Percentiles rank a stretch among this genome's conserved stretches.
These are phyloP conservation scores for Castanea crenata DNA, from an alignment of 306 rosid genomes.

Conservation along the genomic window DNA sequence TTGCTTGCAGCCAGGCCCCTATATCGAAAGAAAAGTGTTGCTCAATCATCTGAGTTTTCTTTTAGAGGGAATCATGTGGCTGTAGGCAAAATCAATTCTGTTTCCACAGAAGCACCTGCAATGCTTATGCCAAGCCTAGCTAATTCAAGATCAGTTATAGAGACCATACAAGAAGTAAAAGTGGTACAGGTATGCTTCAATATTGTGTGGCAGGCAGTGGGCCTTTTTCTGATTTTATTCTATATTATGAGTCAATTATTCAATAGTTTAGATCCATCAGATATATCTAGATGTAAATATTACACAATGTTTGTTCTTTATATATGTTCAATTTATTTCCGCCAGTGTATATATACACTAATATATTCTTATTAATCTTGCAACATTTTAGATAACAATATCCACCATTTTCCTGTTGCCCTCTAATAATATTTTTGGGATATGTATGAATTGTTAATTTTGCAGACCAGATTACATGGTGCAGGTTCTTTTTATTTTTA, in stretches of 20 bases:
- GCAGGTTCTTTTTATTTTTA: too few relatives aligned
- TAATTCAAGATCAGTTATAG: slow-evolving; percentile 69
- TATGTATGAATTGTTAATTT: neutral
- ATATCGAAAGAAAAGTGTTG: slow-evolving; percentile 52
- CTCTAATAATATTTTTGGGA: neutral
- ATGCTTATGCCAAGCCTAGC: slow-evolving; percentile 68
- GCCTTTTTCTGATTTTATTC: neutral
- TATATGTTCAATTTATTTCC: neutral
- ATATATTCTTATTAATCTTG: neutral
- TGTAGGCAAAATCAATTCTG: slow-evolving; percentile 32
- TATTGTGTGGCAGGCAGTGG: neutral
- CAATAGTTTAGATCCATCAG: neutral
- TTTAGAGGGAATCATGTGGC: slow-evolving; percentile 32
- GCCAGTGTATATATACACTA: too few relatives aligned
- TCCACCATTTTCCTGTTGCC: neutral
- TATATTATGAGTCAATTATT: neutral
- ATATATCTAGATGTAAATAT: neutral
- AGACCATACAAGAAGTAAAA: slow-evolving; percentile 80
- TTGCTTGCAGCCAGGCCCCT: slow-evolving; percentile 89
- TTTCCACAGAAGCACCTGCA: slow-evolving; percentile 70
- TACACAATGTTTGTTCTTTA: neutral
- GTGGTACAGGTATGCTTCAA: slow-evolving; percentile 65
- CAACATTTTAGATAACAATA: neutral
- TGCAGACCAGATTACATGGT: neutral
- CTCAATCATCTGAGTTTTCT: slow-evolving; percentile 56